These are phyloP conservation scores for Penicillium goetzii DNA, from an alignment of 495 filamentous ascomycete genomes.

Conservation along the genomic window DNA sequence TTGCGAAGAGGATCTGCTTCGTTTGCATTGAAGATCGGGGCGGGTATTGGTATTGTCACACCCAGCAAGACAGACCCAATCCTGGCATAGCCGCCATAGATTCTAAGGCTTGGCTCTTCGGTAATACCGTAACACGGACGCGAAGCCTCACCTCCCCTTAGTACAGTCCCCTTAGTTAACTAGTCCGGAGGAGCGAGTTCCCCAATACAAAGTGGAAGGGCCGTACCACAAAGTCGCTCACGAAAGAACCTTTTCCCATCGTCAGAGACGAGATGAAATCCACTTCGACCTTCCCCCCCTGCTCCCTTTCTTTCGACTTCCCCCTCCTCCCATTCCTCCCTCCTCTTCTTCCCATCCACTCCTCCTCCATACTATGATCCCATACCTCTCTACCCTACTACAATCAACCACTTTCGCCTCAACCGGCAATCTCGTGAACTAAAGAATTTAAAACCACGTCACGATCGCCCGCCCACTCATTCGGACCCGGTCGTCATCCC, in stretches of 20 bases:
- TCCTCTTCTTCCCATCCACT: constrained; percentile 24
- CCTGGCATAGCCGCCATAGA: neutral
- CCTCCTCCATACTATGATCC: constrained; percentile 6
- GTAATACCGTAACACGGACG: constrained; percentile 1
- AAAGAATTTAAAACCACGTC: constrained; percentile 25
- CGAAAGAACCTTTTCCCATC: constrained; percentile 17
- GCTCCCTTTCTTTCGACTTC: constrained; percentile 32
- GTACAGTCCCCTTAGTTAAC: neutral
- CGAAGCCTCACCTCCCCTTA: constrained; percentile 3
- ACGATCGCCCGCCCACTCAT: constrained; percentile 22
- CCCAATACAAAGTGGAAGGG: constrained; percentile 9
- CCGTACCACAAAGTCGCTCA: constrained; percentile 15
- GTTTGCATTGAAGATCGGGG: neutral
- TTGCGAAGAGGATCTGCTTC: constrained; percentile 3
- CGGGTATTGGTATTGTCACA: constrained; percentile 6
- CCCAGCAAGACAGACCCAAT: neutral
- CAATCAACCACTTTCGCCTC: constrained; percentile 24
- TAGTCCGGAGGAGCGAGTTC: constrained; percentile 10
- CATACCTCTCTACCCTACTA: constrained; percentile 3
- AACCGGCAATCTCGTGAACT: constrained; percentile 12
- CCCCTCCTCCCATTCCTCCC: constrained; percentile 19
- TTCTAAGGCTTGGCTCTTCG: neutral
- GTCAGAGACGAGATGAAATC: constrained; percentile 31
- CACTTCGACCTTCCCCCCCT: constrained; percentile 30
- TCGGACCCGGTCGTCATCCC: constrained; percentile 14